These are phyloP conservation scores for Chenopodium berlandieri DNA, from an alignment of 148 eudicot genomes.

Conservation along the genomic window DNA sequence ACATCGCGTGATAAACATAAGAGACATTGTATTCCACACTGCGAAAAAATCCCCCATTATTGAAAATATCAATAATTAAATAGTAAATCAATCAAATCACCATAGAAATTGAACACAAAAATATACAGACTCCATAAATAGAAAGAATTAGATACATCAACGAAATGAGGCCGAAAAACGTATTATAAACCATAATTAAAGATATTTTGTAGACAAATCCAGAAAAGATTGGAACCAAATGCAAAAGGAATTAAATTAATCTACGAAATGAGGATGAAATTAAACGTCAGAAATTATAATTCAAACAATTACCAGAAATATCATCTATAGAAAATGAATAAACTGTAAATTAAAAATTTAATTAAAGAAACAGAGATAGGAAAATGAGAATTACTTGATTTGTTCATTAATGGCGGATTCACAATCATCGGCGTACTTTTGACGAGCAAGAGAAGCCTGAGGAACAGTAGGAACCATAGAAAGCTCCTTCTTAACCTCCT, in stretches of 20 bases:
- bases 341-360: neutral
- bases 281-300: neutral
- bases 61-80: no score
- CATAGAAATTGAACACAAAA: neutral
- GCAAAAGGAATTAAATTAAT: neutral
- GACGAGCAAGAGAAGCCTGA: slow-evolving; percentile 80
- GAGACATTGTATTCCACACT: slow-evolving; percentile 98
- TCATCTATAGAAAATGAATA: neutral
- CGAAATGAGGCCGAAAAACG: neutral
- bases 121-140: neutral
- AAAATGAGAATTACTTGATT: slow-evolving; percentile 52
- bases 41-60: slow-evolving; percentile 18
- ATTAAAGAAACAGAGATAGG: neutral
- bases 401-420: slow-evolving; percentile 84
- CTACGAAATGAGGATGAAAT: neutral
- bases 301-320: neutral
- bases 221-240: neutral
- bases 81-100: neutral
- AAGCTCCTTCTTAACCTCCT: slow-evolving; percentile 89
- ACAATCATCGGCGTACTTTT: slow-evolving; percentile 52
- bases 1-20: slow-evolving; percentile 88
- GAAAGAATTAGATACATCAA: neutral
- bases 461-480: slow-evolving; percentile 60
- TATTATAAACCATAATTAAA: neutral
- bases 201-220: no score